Conservation (phyloP, 768 basidiomycete genomes). For the Calocybe indica region DNA sequence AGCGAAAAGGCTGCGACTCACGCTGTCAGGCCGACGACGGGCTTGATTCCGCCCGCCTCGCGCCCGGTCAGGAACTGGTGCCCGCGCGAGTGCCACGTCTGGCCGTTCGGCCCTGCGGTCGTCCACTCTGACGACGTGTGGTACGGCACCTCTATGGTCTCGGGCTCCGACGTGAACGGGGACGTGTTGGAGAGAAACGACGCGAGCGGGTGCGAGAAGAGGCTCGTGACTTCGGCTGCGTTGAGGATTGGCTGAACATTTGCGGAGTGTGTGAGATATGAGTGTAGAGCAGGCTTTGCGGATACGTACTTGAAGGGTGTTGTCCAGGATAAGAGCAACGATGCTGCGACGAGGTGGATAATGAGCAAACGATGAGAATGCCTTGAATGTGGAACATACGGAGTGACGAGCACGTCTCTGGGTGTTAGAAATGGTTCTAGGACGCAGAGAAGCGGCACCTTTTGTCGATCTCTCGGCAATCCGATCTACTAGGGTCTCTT, state of each 20-base stretch:
- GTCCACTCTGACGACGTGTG: slow-evolving; percentile 56
- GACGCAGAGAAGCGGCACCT: slow-evolving; percentile 70
- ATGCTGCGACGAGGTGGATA: slow-evolving; percentile 41
- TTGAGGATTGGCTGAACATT: slow-evolving; percentile 68
- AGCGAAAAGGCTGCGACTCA: slow-evolving; percentile 31
- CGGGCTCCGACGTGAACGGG: slow-evolving; percentile 50
- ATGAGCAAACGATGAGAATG: no score
- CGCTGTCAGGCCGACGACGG: slow-evolving; percentile 87
- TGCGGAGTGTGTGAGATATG: not conserved
- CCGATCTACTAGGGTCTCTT: slow-evolving; percentile 54
- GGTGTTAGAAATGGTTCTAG: slow-evolving; percentile 77
- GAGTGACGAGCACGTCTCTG: slow-evolving; percentile 71
- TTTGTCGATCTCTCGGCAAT: slow-evolving; percentile 62
- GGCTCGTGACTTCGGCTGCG: slow-evolving; percentile 64
- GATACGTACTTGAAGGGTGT: slow-evolving; percentile 56
- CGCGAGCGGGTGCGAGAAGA: slow-evolving; percentile 82
- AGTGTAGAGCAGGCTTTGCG: not conserved
- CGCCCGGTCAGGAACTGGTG: slow-evolving; percentile 85
- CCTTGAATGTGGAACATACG: slow-evolving; percentile 42
- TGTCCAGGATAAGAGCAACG: slow-evolving; percentile 80
- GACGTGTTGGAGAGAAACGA: slow-evolving; percentile 63
- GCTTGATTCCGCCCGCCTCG: slow-evolving; percentile 80
- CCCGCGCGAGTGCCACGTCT: slow-evolving; percentile 40
- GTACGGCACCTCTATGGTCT: slow-evolving; percentile 53
- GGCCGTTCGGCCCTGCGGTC: slow-evolving; percentile 33